These are phyloP conservation scores for Sporothrix variecibatus DNA, from an alignment of 2,329 filamentous ascomycete genomes.

Conservation along the genomic window DNA sequence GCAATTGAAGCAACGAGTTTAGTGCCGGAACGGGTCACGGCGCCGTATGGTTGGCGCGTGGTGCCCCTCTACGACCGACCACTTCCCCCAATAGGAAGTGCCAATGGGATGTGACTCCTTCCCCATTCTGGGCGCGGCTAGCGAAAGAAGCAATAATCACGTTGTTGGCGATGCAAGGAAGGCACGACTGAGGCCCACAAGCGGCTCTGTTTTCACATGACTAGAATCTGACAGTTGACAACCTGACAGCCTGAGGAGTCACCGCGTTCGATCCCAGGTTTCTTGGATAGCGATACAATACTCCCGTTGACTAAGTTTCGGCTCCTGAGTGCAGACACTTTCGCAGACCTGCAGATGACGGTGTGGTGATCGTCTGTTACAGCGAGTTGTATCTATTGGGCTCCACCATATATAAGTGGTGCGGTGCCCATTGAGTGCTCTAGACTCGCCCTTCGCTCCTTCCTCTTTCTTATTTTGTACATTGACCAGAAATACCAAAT, in stretches of 20 bases:
- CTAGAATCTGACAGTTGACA: not conserved
- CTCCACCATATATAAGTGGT: not conserved
- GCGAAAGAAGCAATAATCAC: not conserved
- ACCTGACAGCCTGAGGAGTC: not conserved
- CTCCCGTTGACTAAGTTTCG: not conserved
- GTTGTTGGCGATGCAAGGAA: not conserved
- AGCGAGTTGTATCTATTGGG: not conserved
- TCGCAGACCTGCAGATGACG: slow-evolving; percentile 2
- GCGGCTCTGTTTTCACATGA: not conserved
- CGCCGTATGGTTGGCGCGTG: not conserved
- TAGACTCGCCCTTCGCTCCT: not conserved
- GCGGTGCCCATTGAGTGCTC: not conserved
- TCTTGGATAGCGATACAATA: not conserved
- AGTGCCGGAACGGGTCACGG: not conserved
- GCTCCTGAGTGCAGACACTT: not conserved
- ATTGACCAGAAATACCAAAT: not conserved
- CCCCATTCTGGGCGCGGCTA: slow-evolving; percentile 4
- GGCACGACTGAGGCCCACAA: not conserved
- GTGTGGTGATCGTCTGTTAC: not conserved
- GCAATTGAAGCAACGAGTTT: slow-evolving; percentile 1
- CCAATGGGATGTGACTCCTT: slow-evolving; percentile 22
- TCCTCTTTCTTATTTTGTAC: not conserved
- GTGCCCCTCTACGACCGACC: not conserved
- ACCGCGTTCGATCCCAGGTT: not conserved
- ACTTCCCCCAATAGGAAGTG: slow-evolving; percentile 6